phyloP scores from a whole-genome alignment of 768 basidiomycete species.

The Auriscalpium microsporum region DNA sequence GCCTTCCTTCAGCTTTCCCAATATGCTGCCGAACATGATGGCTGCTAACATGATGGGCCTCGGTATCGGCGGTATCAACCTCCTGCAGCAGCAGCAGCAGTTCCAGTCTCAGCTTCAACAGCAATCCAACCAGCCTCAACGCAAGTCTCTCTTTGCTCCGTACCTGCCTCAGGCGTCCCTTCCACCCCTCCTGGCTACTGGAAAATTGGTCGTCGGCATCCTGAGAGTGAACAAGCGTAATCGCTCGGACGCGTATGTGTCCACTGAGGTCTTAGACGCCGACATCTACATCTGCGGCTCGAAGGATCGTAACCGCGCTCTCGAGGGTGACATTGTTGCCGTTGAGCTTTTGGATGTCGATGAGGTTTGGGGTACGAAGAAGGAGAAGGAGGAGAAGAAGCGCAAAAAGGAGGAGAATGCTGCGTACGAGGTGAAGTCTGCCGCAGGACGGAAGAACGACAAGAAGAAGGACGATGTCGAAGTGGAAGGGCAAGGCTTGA shows the following conservation, averaged over 20 bases:
- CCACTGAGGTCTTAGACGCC: slow-evolving; percentile 95
- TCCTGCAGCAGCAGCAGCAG: slow-evolving; percentile 90
- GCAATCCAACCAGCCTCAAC: slow-evolving; percentile 84
- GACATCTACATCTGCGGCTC: slow-evolving; percentile 99
- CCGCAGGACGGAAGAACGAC: slow-evolving; percentile 79
- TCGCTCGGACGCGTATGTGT: slow-evolving; percentile 96
- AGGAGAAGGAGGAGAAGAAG: slow-evolving; percentile 99
- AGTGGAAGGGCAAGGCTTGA: slow-evolving; percentile 95
- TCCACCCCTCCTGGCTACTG: slow-evolving; percentile 91
- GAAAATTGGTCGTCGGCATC: slow-evolving; percentile 95
- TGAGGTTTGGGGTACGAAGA: slow-evolving; percentile 97
- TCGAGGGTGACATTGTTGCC: slow-evolving; percentile 97
- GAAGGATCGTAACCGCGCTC: slow-evolving; percentile 95
- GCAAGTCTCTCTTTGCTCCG: slow-evolving; percentile 97
- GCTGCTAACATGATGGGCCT: slow-evolving; percentile 95
- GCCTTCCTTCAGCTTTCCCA: slow-evolving; percentile 96
- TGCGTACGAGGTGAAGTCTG: slow-evolving; percentile 78
- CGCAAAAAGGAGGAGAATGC: slow-evolving; percentile 99
- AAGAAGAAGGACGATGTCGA: slow-evolving; percentile 99
- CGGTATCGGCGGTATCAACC: slow-evolving; percentile 70
- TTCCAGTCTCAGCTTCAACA: slow-evolving; percentile 96
- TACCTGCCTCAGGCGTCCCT: slow-evolving; percentile 97
- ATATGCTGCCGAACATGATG: slow-evolving; percentile 97
- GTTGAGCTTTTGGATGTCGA: slow-evolving; percentile 97
- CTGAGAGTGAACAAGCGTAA: slow-evolving; percentile 97